A percentile compares a stretch with the other conserved stretches of the same genome.
Evolutionary conservation across 495 filamentous ascomycete species (phyloP).

Genomic region (Penicillium canescens): DNA sequence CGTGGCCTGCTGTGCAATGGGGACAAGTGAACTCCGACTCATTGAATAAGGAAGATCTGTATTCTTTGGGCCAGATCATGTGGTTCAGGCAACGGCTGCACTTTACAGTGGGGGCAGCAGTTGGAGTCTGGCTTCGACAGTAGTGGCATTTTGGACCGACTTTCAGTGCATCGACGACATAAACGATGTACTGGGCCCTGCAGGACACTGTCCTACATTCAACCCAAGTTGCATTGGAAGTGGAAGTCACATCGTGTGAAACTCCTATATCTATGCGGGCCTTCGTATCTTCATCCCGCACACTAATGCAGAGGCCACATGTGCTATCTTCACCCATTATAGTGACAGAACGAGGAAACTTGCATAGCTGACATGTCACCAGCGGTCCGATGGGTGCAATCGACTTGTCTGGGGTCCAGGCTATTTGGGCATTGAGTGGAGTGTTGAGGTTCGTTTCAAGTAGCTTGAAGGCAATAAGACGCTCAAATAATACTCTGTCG

Average conservation of each 20-base stretch:
- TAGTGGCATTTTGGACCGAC: slow-evolving; percentile 47
- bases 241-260: slow-evolving; percentile 21
- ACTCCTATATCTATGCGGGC: slow-evolving; percentile 17
- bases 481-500: slow-evolving; percentile 38
- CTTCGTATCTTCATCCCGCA: slow-evolving; percentile 8
- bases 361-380: slow-evolving; percentile 36
- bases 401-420: slow-evolving; percentile 44
- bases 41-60: slow-evolving; percentile 28
- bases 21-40: slow-evolving; percentile 32
- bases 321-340: slow-evolving; percentile 36
- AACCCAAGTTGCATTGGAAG: slow-evolving; percentile 36
- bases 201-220: slow-evolving; percentile 40
- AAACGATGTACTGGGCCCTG: slow-evolving; percentile 49
- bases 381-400: slow-evolving; percentile 34
- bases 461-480: slow-evolving; percentile 47
- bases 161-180: slow-evolving; percentile 32
- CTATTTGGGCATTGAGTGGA: slow-evolving; percentile 28
- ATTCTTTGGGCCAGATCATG: slow-evolving; percentile 42
- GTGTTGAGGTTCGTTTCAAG: slow-evolving; percentile 45
- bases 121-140: slow-evolving; percentile 27
- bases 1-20: slow-evolving; percentile 30
- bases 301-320: slow-evolving; percentile 39
- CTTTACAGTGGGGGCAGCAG: slow-evolving; percentile 30
- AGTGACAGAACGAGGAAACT: slow-evolving; percentile 46
- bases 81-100: slow-evolving; percentile 41